Percentiles rank a stretch among this genome's conserved stretches.
phyloP scores from a whole-genome alignment of 352 stramenopile genomes.

The Phytophthora fragariaefolia region DNA sequence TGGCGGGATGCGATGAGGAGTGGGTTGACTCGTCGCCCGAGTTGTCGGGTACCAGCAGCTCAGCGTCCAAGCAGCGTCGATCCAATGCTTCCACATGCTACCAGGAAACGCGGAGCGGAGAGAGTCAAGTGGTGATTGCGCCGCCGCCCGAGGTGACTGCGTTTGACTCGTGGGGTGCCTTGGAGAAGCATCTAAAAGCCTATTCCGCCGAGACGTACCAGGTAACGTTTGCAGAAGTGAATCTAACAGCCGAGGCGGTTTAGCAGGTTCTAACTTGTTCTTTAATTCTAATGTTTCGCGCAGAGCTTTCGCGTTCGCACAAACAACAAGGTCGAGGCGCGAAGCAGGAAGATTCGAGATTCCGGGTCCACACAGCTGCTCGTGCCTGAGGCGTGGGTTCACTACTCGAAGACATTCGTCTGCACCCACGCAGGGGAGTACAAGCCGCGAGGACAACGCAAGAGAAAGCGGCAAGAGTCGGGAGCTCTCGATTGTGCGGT shows the following conservation, averaged over 20 bases:
- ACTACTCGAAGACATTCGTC: conserved; percentile 20
- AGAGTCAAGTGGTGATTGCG: too few relatives aligned
- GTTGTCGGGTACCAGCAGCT: too few relatives aligned
- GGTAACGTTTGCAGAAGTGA: not conserved
- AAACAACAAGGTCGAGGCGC: conserved; percentile 22
- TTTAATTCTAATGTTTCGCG: not conserved
- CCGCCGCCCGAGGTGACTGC: not conserved
- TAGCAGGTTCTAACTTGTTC: too few relatives aligned
- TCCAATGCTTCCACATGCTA: too few relatives aligned
- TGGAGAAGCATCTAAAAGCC: not conserved
- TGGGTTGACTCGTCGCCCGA: not conserved
- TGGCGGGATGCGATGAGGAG: not conserved
- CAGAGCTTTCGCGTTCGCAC: conserved; percentile 14
- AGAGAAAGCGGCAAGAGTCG: conserved; percentile 14
- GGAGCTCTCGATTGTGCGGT: conserved; percentile 3
- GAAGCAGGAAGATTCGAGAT: conserved; percentile 5
- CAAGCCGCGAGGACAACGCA: conserved; percentile 6
- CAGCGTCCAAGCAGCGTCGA: not conserved
- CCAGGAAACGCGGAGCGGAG: too few relatives aligned
- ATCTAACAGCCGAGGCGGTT: too few relatives aligned
- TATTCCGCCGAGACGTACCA: conserved; percentile 11
- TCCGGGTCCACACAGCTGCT: not conserved
- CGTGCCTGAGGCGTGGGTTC: conserved; percentile 4
- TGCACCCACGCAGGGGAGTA: conserved; percentile 20
- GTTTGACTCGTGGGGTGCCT: conserved; percentile 4